phyloP scores from a whole-genome alignment of 2,329 filamentous ascomycete genomes.

The Trichoderma sp. region DNA sequence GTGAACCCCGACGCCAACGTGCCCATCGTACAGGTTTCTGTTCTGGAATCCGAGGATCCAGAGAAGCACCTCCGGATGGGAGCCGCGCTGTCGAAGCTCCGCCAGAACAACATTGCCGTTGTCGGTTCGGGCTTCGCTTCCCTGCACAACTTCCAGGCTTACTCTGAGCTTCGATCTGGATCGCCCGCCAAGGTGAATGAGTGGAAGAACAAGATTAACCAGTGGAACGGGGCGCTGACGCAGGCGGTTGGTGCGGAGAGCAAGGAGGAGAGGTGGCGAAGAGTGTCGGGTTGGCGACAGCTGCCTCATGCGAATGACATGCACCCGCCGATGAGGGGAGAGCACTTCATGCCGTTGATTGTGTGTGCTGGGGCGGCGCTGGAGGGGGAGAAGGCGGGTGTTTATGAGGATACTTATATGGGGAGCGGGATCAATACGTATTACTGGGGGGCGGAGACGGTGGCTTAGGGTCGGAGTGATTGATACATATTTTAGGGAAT shows the following conservation, averaged over 20 bases:
- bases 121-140: constrained; percentile 60
- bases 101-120: constrained; percentile 54
- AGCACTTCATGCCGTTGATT: constrained; percentile 59
- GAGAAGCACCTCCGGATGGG: constrained; percentile 50
- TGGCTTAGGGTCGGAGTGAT: constrained; percentile 18
- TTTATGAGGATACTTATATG: constrained; percentile 48
- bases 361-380: constrained; percentile 53
- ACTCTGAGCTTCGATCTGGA: constrained; percentile 38
- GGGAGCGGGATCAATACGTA: constrained; percentile 53
- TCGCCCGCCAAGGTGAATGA: constrained; percentile 23
- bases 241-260: constrained; percentile 38
- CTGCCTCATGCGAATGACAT: constrained; percentile 49
- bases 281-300: constrained; percentile 46
- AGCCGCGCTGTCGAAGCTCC: constrained; percentile 48
- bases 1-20: constrained; percentile 50
- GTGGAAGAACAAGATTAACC: constrained; percentile 30
- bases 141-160: constrained; percentile 52
- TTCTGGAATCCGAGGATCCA: constrained; percentile 51
- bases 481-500: neutral
- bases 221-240: constrained; percentile 48
- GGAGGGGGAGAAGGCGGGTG: constrained; percentile 40
- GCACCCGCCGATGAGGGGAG: constrained; percentile 52
- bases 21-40: constrained; percentile 56
- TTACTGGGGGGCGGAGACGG: constrained; percentile 46
- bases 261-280: constrained; percentile 36